Evolutionary conservation across 176 grass and related monocot genomes (phyloP).

Genomic region (Eremochloa ophiuroides): DNA sequence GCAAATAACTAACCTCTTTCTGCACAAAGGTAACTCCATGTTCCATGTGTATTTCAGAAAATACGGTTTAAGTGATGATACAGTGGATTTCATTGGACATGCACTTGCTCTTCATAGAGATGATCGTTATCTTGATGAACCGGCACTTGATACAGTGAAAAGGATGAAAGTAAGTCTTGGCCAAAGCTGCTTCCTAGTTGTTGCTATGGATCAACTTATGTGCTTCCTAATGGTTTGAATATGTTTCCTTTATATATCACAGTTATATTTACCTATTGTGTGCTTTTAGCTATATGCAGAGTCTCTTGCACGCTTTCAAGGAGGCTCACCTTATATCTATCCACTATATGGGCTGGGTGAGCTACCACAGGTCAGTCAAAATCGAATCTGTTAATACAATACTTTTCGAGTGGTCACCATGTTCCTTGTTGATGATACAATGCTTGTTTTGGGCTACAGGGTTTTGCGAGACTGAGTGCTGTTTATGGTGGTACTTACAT

Average conservation of each 20-base stretch:
- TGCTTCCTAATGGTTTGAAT: conserved; percentile 19
- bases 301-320: conserved; percentile 86
- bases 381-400: conserved; percentile 16
- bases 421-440: background rate
- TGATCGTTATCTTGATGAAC: conserved; percentile 74
- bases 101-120: conserved; percentile 86
- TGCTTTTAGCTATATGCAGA: conserved; percentile 71
- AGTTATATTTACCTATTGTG: conserved; percentile 1
- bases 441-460: conserved; percentile 39
- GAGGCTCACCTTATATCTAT: conserved; percentile 92
- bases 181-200: background rate
- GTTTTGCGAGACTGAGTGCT: conserved; percentile 93
- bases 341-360: conserved; percentile 87
- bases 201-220: background rate
- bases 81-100: conserved; percentile 83
- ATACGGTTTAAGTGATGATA: conserved; percentile 78
- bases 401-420: background rate
- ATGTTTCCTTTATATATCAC: background rate
- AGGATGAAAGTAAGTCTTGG: conserved; percentile 85
- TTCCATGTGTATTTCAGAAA: conserved; percentile 45
- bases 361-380: conserved; percentile 71
- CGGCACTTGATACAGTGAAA: conserved; percentile 89
- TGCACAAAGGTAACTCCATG: conserved; percentile 13
- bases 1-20: background rate
- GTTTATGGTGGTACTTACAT: conserved; percentile 99